Evolutionary conservation across 2,329 filamentous ascomycete species (phyloP).

Genomic region (Epichloe brachyelytri): DNA sequence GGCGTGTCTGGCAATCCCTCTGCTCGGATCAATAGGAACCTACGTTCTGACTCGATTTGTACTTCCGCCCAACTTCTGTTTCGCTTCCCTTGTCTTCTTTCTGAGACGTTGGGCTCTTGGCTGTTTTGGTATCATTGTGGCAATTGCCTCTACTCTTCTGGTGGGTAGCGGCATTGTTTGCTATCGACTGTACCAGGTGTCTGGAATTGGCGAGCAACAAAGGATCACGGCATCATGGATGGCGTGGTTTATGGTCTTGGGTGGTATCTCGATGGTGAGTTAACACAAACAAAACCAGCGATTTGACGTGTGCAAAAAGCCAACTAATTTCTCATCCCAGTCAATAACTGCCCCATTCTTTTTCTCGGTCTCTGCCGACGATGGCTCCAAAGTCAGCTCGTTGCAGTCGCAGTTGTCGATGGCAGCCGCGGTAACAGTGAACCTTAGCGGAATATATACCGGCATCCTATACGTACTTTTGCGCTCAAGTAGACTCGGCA

Average conservation of each 20-base stretch:
- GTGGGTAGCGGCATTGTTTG: conserved; percentile 41
- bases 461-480: conserved; percentile 55
- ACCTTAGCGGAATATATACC: conserved; percentile 52
- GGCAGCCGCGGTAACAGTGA: conserved; percentile 52
- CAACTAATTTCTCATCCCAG: conserved; percentile 19
- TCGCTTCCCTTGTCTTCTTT: conserved; percentile 57
- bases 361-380: conserved; percentile 37
- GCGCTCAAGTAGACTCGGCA: conserved; percentile 46
- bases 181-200: conserved; percentile 40
- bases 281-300: neutral
- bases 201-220: conserved; percentile 43
- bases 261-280: conserved; percentile 44
- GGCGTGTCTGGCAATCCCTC: conserved; percentile 40
- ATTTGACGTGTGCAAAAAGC: neutral
- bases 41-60: conserved; percentile 46
- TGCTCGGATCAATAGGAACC: conserved; percentile 38
- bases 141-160: conserved; percentile 37
- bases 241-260: conserved; percentile 52
- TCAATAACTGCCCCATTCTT: conserved; percentile 52
- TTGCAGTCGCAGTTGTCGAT: conserved; percentile 36
- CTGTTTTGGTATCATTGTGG: conserved; percentile 40
- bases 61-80: conserved; percentile 46
- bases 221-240: conserved; percentile 53
- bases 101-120: conserved; percentile 46
- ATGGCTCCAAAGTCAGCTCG: conserved; percentile 23